A percentile compares a stretch with the other conserved stretches of the same genome.
Evolutionary conservation across 257 asterid species (phyloP).

Genomic region (Solanum piurae): DNA sequence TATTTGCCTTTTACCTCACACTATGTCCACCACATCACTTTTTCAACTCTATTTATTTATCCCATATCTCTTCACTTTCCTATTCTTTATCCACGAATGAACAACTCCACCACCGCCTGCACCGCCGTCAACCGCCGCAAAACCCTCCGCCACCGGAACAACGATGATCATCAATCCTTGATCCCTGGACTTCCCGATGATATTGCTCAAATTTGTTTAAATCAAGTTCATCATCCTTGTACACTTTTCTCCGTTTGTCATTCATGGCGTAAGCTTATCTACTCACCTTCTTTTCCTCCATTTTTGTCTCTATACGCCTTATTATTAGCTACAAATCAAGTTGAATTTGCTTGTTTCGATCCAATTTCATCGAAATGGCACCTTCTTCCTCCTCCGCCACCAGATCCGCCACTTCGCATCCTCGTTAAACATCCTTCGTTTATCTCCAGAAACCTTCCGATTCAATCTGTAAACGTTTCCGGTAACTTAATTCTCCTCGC

Average conservation of each 20-base stretch:
- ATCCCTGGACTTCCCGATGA: constrained; percentile 71
- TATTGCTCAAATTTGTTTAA: constrained; percentile 51
- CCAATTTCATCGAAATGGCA: constrained; percentile 57
- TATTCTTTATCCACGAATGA: constrained; percentile 25
- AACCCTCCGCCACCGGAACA: constrained; percentile 14
- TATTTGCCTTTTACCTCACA: constrained; percentile 43
- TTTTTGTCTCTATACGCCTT: constrained; percentile 62
- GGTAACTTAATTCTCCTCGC: constrained; percentile 55
- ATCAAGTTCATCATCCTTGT: constrained; percentile 40
- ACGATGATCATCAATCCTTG: constrained; percentile 17
- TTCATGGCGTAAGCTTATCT: constrained; percentile 69
- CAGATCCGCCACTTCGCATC: constrained; percentile 30
- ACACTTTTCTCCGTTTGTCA: constrained; percentile 48
- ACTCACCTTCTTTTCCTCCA: constrained; percentile 68
- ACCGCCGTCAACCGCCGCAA: not conserved
- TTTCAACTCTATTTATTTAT: not conserved
- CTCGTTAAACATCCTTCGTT: constrained; percentile 71
- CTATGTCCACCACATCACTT: not conserved
- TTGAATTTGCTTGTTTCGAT: constrained; percentile 44
- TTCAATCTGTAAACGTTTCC: constrained; percentile 50
- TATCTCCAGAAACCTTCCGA: constrained; percentile 58
- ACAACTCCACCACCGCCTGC: constrained; percentile 13
- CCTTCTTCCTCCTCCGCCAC: constrained; percentile 49
- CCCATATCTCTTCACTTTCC: not conserved
- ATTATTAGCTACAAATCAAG: constrained; percentile 8